Evolutionary conservation across 2,329 filamentous ascomycete genomes (phyloP).

Genomic region (Xylaria sp.): DNA sequence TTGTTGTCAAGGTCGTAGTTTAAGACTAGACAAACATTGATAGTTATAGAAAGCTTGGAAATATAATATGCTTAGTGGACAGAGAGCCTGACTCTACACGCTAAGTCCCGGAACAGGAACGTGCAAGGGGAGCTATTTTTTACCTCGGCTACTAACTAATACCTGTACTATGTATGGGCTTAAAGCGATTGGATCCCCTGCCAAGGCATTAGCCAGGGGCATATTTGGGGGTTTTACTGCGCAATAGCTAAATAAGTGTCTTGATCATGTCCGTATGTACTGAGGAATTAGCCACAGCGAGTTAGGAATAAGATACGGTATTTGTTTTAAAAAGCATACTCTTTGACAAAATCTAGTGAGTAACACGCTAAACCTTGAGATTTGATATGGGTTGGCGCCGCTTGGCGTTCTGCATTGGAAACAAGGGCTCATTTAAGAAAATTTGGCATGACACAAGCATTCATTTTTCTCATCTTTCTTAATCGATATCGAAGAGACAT

Average conservation of each 20-base stretch:
- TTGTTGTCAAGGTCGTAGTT: not conserved
- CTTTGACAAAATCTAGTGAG: not conserved
- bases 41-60: not conserved
- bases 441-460: not conserved
- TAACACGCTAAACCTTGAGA: not conserved
- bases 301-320: not conserved
- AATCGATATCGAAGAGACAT: not conserved
- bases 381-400: not conserved
- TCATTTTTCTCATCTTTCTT: not conserved
- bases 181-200: not conserved
- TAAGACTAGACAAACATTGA: not conserved
- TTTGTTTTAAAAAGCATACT: too few relatives aligned
- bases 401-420: slow-evolving; percentile 3
- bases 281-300: not conserved
- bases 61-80: not conserved
- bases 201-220: slow-evolving; percentile 1
- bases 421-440: not conserved
- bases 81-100: not conserved
- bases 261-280: not conserved
- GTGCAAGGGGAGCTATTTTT: too few relatives aligned
- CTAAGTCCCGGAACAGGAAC: not conserved
- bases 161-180: too few relatives aligned
- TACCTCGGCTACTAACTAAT: too few relatives aligned
- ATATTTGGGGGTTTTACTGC: not conserved
- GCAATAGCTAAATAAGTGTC: too few relatives aligned